These are phyloP conservation scores for Aeschynomene evenia DNA, from an alignment of 306 rosid species.

Conservation along the genomic window DNA sequence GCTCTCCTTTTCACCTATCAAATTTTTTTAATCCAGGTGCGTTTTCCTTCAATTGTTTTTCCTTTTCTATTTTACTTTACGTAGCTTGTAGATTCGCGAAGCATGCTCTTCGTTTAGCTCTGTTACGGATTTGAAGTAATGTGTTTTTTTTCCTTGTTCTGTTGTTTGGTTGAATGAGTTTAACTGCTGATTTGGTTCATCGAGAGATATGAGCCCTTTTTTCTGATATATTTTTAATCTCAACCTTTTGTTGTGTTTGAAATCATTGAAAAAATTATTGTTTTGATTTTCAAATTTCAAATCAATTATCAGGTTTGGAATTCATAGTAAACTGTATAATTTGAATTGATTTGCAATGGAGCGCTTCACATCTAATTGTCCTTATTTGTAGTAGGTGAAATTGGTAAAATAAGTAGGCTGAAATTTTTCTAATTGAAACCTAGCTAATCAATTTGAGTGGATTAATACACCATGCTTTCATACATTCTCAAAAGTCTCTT, in stretches of 20 bases:
- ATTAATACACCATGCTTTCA: no score
- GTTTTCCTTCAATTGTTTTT: background rate
- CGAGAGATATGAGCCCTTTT: background rate
- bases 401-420: no score
- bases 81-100: background rate
- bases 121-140: background rate
- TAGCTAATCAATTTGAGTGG: no score
- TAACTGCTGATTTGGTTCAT: background rate
- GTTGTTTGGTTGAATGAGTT: background rate
- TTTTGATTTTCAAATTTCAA: background rate
- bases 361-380: no score
- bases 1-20: background rate
- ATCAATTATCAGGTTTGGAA: background rate
- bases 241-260: background rate
- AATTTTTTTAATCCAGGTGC: background rate
- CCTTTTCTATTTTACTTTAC: no score
- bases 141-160: background rate
- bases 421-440: no score
- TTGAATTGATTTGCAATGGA: no score
- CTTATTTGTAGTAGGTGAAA: no score
- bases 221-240: background rate
- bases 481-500: background rate
- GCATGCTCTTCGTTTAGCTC: background rate
- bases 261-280: background rate
- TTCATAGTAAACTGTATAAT: background rate